Conservation (phyloP, 345 rosid species). For the Populus nigra region DNA sequence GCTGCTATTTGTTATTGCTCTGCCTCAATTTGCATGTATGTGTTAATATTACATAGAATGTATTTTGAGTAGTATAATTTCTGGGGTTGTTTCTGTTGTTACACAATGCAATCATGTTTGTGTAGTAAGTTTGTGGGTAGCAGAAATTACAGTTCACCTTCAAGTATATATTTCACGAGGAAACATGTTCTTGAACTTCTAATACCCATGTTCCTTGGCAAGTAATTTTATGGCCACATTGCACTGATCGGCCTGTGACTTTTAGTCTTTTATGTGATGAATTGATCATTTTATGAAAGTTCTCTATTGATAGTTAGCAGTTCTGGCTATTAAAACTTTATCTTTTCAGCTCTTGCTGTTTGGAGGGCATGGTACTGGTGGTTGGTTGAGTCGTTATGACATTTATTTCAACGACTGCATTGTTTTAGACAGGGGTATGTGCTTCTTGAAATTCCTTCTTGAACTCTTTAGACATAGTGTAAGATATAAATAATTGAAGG, state of each 20-base stretch:
- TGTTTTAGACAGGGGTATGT: constrained; percentile 82
- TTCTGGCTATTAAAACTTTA: constrained; percentile 9
- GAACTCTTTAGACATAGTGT: neutral
- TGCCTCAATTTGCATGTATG: neutral
- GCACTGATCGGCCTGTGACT: no score
- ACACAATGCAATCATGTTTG: neutral
- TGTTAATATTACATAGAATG: neutral
- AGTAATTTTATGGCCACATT: no score
- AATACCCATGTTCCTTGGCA: neutral
- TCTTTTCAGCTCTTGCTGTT: constrained; percentile 75
- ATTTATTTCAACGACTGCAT: constrained; percentile 85
- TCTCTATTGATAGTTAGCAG: neutral
- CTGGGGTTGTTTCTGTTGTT: neutral
- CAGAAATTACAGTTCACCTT: neutral
- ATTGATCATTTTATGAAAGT: no score
- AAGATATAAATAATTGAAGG: neutral
- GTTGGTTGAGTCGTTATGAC: constrained; percentile 97
- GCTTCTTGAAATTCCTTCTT: constrained; percentile 16
- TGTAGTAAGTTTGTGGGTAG: neutral
- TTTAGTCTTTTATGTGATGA: no score
- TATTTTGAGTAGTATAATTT: neutral
- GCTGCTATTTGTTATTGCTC: neutral
- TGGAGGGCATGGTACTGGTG: constrained; percentile 99
- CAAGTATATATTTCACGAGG: neutral
- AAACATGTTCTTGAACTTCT: neutral